These are phyloP conservation scores for Psilocybe subaeruginosa DNA, from an alignment of 768 basidiomycete genomes.

Conservation along the genomic window DNA sequence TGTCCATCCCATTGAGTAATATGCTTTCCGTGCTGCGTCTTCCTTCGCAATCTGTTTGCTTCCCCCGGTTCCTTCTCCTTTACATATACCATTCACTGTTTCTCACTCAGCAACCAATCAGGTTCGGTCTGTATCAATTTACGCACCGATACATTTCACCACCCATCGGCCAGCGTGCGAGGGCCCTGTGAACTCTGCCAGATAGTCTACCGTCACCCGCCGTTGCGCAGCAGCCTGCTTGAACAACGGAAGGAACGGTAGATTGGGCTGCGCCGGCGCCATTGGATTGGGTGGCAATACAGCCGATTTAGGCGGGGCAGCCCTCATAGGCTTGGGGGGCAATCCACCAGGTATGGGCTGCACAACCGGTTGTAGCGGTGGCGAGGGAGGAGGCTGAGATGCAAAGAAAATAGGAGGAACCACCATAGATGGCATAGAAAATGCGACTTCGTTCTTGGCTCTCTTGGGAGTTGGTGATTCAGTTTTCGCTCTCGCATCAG, in stretches of 20 bases:
- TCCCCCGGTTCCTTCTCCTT: slow-evolving; percentile 64
- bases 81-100: slow-evolving; percentile 70
- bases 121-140: neutral
- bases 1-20: slow-evolving; percentile 74
- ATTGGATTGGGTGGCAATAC: slow-evolving; percentile 50
- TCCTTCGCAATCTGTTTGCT: slow-evolving; percentile 82
- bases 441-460: slow-evolving; percentile 39
- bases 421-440: slow-evolving; percentile 19
- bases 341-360: slow-evolving; percentile 1
- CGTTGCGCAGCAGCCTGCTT: slow-evolving; percentile 75
- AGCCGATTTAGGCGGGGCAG: slow-evolving; percentile 14
- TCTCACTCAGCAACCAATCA: slow-evolving; percentile 4
- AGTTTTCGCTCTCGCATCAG: slow-evolving; percentile 19
- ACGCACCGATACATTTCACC: slow-evolving; percentile 66
- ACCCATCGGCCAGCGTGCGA: slow-evolving; percentile 71
- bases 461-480: slow-evolving; percentile 42
- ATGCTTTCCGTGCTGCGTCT: slow-evolving; percentile 73
- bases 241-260: slow-evolving; percentile 72
- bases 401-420: slow-evolving; percentile 29
- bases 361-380: slow-evolving; percentile 18
- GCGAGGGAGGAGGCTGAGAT: slow-evolving; percentile 33
- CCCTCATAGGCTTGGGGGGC: neutral
- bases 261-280: slow-evolving; percentile 62
- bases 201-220: slow-evolving; percentile 62
- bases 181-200: slow-evolving; percentile 62